Percentiles rank a stretch among this genome's conserved stretches.
phyloP scores from a whole-genome alignment of 345 rosid species.

The Aegle marmelos region DNA sequence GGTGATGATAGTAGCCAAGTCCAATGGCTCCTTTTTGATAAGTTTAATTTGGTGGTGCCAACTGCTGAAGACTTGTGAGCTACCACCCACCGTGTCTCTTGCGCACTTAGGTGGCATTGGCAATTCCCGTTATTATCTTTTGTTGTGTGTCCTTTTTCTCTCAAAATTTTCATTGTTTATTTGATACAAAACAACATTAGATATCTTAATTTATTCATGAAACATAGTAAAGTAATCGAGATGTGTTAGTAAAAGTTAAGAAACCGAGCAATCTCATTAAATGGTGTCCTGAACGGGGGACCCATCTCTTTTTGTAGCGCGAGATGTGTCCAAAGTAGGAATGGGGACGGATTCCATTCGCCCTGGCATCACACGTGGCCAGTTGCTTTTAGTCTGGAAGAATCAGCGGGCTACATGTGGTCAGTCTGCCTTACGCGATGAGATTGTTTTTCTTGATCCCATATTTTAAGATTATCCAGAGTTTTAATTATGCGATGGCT shows the following conservation, averaged over 20 bases:
- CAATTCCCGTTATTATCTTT: not conserved
- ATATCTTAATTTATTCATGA: not conserved
- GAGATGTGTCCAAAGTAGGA: constrained; percentile 25
- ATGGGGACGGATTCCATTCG: constrained; percentile 34
- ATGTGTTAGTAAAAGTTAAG: not conserved
- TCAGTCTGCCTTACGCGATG: not conserved
- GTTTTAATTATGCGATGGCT: not conserved
- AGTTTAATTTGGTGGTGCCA: constrained; percentile 25
- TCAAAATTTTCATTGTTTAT: not conserved
- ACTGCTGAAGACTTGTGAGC: constrained; percentile 30
- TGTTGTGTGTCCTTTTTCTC: not conserved
- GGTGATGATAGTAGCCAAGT: not conserved
- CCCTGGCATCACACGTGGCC: constrained; percentile 45
- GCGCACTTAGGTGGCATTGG: constrained; percentile 20
- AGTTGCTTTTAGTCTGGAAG: constrained; percentile 16
- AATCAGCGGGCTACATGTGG: constrained; percentile 16
- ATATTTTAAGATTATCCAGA: not conserved
- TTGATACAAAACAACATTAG: not conserved
- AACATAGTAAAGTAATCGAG: not conserved
- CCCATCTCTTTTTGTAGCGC: constrained; percentile 29
- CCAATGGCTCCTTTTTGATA: not conserved
- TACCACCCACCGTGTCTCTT: constrained; percentile 16
- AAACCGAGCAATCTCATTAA: constrained; percentile 7
- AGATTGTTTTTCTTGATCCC: not conserved
- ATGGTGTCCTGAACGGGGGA: constrained; percentile 20